Evolutionary conservation across 257 asterid genomes (phyloP).

Genomic region (Paulownia fortunei): DNA sequence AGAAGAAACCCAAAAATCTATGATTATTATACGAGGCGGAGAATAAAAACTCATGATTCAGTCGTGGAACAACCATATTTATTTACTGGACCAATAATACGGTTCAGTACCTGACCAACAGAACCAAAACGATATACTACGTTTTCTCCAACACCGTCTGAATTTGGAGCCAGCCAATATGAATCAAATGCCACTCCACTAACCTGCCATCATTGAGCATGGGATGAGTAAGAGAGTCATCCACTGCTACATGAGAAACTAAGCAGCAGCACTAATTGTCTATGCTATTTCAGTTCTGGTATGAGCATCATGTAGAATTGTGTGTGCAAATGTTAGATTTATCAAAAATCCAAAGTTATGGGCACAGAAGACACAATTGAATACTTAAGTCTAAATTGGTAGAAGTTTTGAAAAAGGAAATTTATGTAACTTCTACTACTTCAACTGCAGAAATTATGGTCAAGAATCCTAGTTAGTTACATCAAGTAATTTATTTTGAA

Average conservation of each 20-base stretch:
- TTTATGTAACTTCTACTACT: neutral
- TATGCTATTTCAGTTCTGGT: neutral
- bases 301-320: conserved; percentile 11
- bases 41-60: neutral
- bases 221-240: conserved; percentile 28
- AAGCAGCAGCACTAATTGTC: neutral
- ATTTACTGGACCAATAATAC: conserved; percentile 7
- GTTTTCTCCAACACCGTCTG: conserved; percentile 86
- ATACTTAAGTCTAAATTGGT: neutral
- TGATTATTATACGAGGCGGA: neutral
- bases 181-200: conserved; percentile 99
- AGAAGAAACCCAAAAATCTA: neutral
- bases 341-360: neutral
- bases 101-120: conserved; percentile 89
- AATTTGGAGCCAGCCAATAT: conserved; percentile 85
- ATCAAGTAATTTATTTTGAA: neutral
- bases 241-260: conserved; percentile 20
- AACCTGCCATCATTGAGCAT: conserved; percentile 63
- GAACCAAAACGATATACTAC: conserved; percentile 96
- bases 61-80: neutral
- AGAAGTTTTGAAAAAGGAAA: neutral
- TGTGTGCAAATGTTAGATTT: neutral
- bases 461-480: neutral
- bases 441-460: neutral
- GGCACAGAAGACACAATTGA: conserved; percentile 1